Base-by-base conservation (phyloP, 2,329 filamentous ascomycete genomes). In the Ophiostoma piceae region DNA sequence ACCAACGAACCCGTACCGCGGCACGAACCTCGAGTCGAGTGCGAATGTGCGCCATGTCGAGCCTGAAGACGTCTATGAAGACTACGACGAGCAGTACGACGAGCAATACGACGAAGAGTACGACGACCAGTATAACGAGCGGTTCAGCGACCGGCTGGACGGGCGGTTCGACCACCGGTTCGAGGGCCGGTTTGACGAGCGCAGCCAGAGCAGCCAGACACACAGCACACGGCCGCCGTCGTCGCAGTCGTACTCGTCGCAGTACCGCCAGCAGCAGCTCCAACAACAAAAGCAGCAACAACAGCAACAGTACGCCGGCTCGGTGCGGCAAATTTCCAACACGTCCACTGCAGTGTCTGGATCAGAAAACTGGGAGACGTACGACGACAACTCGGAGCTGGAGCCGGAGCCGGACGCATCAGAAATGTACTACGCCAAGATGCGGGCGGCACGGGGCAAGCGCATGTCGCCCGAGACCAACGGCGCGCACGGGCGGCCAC, bases 301-400 rank as follows among this genome's bases (percentile, higher is more conserved):
- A 12, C 14, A 37, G n/a, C 41, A 64, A 39, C 65, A 41, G 72
- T 75, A n/a, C 7, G 51, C 60, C 1, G 69, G 71, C 0, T 71
- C 82, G 1, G 83, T 82, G 0, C 84, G 92, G 66, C 91, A 94
- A 75, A 88, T 90, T 19, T 92, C 90, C 7, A 88, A 88, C 73
- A 89, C 90, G 0, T 94, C 92, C n/a, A 92, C 90, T 1, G 84
- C 84, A 29, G 84, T 91, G 35, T 92, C 91, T 5, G 92, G 92
- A 1, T 96, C 92, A 3, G 94, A 98, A 80, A 98, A 98, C 78
- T 98, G 94, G 94, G 94, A 98, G 79, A 97, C 94, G 11, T 98
- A 95, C 75, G 94, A 95, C 75, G 92, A 96, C 77, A 88, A 85
- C 74, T 92, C 90, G 72, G 90, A 92, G 75, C 87, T 89, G 0